Evolutionary conservation across 805 yeast genomes (phyloP).

Genomic region (Myxozyma neglecta): DNA sequence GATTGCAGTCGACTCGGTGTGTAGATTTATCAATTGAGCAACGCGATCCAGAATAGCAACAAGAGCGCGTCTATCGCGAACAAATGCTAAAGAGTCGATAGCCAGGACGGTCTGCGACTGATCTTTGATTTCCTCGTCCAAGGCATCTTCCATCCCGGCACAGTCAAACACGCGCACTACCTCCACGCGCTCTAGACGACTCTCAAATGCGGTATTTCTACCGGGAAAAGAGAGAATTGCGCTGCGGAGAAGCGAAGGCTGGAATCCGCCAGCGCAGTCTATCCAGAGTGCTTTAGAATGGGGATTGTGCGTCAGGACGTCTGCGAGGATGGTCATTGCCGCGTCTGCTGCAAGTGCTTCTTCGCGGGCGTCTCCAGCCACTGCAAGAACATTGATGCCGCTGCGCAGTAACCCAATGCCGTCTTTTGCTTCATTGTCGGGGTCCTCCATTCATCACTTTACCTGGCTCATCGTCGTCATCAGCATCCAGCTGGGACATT

Average conservation of each 20-base stretch:
- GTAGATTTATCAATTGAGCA: no score
- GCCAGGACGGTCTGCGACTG: not conserved
- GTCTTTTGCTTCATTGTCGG: no score
- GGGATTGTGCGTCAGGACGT: slow-evolving; percentile 5
- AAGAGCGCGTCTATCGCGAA: not conserved
- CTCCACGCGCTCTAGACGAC: slow-evolving; percentile 5
- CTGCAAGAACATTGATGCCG: not conserved
- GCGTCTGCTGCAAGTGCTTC: not conserved
- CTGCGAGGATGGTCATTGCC: slow-evolving; percentile 24
- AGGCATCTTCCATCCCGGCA: slow-evolving; percentile 12
- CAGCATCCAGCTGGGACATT: no score
- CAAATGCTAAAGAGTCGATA: slow-evolving; percentile 14
- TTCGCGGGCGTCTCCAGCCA: slow-evolving; percentile 3
- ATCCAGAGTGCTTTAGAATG: slow-evolving; percentile 16
- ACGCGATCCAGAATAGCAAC: no score
- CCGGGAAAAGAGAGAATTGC: not conserved
- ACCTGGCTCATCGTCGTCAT: no score
- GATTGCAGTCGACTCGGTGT: no score
- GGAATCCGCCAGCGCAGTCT: slow-evolving; percentile 22
- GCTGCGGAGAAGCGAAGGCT: slow-evolving; percentile 17
- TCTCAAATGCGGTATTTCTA: not conserved
- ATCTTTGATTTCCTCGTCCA: not conserved
- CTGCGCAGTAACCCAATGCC: no score
- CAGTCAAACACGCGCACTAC: slow-evolving; percentile 23
- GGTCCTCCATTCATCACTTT: no score